Conservation (phyloP, 129 eudicot species). For the Scalesia atractyloides region DNA sequence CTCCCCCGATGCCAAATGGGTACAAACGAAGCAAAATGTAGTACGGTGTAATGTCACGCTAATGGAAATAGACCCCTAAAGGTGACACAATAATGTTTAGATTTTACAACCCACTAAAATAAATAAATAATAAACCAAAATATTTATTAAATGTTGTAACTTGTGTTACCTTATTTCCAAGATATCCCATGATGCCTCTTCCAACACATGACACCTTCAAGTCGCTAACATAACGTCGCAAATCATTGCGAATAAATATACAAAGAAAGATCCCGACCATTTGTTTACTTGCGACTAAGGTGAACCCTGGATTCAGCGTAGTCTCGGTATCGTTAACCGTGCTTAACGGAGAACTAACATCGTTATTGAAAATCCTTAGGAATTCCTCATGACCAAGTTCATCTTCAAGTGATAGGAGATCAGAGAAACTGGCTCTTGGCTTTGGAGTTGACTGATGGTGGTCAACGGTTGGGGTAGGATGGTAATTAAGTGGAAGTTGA, state of each 20-base stretch:
- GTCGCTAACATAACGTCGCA: slow-evolving; percentile 44
- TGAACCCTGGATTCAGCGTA: slow-evolving; percentile 31
- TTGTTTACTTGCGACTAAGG: slow-evolving; percentile 74
- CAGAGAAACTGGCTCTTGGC: slow-evolving; percentile 62
- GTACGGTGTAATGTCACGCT: slow-evolving; percentile 66
- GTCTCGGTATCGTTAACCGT: not conserved
- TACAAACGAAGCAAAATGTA: slow-evolving; percentile 83
- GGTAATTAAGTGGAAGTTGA: slow-evolving; percentile 29
- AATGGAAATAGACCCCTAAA: slow-evolving; percentile 77
- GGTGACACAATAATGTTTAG: not conserved
- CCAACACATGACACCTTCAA: slow-evolving; percentile 86
- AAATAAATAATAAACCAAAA: not conserved
- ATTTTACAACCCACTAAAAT: not conserved
- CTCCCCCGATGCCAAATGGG: slow-evolving; percentile 88
- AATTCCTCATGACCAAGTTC: slow-evolving; percentile 40
- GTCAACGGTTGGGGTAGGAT: slow-evolving; percentile 27
- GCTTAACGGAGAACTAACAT: slow-evolving; percentile 20
- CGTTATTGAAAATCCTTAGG: slow-evolving; percentile 23
- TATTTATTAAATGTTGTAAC: not conserved
- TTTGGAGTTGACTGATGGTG: slow-evolving; percentile 32
- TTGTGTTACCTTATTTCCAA: slow-evolving; percentile 78
- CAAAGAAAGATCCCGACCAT: slow-evolving; percentile 90
- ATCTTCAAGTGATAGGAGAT: slow-evolving; percentile 49
- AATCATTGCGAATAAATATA: slow-evolving; percentile 63
- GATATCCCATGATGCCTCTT: slow-evolving; percentile 92